Percentiles rank a stretch among this genome's conserved stretches.
Conservation (phyloP, 2,329 filamentous ascomycete species). For the Aspergillus floridensis region DNA sequence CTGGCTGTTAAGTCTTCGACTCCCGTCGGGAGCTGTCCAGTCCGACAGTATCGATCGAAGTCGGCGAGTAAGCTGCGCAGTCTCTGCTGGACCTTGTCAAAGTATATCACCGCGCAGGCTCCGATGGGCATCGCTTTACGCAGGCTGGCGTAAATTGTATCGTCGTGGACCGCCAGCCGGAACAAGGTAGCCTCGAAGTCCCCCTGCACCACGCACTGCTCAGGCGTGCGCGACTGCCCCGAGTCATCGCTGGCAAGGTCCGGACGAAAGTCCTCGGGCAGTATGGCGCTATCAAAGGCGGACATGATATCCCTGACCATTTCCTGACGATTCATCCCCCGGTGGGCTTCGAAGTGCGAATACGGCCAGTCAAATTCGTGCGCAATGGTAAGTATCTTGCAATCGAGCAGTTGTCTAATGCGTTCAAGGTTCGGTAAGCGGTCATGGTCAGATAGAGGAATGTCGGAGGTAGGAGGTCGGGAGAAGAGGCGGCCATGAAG, state of each 20-base stretch:
- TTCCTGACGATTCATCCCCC: conserved; percentile 37
- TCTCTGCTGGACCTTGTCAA: conserved; percentile 42
- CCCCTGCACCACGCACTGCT: conserved; percentile 45
- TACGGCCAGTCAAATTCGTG: conserved; percentile 37
- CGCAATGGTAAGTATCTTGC: conserved; percentile 33
- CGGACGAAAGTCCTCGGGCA: conserved; percentile 43
- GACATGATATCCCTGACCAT: conserved; percentile 47
- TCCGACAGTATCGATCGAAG: conserved; percentile 42
- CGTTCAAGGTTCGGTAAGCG: conserved; percentile 28
- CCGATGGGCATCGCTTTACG: conserved; percentile 43
- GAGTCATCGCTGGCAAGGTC: conserved; percentile 38
- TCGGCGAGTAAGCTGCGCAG: conserved; percentile 34
- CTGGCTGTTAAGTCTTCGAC: conserved; percentile 27
- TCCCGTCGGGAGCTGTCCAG: conserved; percentile 24
- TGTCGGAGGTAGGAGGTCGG: conserved; percentile 24
- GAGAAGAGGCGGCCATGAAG: conserved; percentile 37
- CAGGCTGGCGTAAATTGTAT: conserved; percentile 41
- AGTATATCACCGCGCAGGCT: conserved; percentile 44
- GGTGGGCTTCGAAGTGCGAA: conserved; percentile 25
- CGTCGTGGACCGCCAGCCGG: conserved; percentile 45
- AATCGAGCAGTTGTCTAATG: conserved; percentile 33
- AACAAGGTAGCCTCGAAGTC: conserved; percentile 48
- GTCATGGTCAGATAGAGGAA: conserved; percentile 34
- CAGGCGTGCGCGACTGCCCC: conserved; percentile 32
- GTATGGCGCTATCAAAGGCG: conserved; percentile 39